These are phyloP conservation scores for Aegilops umbellulata DNA, from an alignment of 176 grass and related monocot genomes.

Conservation along the genomic window DNA sequence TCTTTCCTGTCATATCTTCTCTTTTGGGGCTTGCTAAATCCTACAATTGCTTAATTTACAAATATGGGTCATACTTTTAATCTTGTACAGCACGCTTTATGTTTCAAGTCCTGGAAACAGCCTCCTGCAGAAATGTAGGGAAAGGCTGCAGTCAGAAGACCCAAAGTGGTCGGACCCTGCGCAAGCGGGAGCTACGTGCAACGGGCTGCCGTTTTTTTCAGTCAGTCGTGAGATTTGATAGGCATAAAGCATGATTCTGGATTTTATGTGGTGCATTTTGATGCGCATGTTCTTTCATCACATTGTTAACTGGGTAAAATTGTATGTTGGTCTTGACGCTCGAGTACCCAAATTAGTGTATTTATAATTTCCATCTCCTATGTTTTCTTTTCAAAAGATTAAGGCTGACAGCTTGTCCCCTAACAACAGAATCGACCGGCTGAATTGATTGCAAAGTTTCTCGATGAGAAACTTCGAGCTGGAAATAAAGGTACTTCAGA, in stretches of 20 bases:
- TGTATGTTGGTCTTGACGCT: slow-evolving; percentile 2
- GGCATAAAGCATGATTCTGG: background rate
- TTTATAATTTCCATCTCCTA: background rate
- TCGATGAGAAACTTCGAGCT: slow-evolving; percentile 98
- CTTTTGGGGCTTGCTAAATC: background rate
- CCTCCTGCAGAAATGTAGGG: too few species aligned
- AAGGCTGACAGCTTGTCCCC: background rate
- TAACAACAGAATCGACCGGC: slow-evolving; percentile 90
- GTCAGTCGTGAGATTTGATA: background rate
- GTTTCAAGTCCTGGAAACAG: background rate
- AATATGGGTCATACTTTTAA: background rate
- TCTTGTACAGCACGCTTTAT: background rate
- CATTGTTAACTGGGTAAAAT: background rate
- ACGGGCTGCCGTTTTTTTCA: background rate
- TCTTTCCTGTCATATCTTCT: background rate
- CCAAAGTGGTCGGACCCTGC: too few species aligned
- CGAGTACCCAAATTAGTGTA: background rate
- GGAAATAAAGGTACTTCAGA: slow-evolving; percentile 99
- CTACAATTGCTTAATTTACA: background rate
- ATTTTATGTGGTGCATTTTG: background rate
- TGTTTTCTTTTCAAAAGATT: background rate
- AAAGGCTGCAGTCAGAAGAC: too few species aligned
- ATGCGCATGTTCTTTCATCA: background rate
- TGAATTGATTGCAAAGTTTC: slow-evolving; percentile 98
- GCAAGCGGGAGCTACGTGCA: too few species aligned